Evolutionary conservation across 805 yeast genomes (phyloP), one percentile per base, ranked within the genome.

Genomic region (Candida chauliodis): DNA sequence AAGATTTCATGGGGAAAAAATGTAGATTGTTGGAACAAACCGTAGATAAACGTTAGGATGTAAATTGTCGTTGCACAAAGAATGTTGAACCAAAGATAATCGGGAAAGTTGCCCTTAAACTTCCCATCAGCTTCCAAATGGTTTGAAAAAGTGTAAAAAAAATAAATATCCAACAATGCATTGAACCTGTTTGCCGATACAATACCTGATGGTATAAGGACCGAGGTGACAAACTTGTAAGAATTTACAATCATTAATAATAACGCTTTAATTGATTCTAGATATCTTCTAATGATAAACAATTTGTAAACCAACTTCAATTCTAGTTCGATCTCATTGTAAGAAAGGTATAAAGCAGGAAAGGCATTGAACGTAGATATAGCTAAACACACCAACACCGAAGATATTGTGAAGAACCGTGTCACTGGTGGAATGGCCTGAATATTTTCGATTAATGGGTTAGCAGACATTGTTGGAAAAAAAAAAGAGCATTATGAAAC

Each of bases 341-440:
- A 34, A 23, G 7, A 43, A 19, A 18, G 55, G 27, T 22, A 59
- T 18, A 40, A 30, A 16, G 14, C 30, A 13, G 49, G 48, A 22
- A 58, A 41, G 1, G 38, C 37, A 28, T 29, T 20, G 4, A 35
- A 22, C 10, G 39, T 30, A 14, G 62, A 49, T 15, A 47, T 41
- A 2, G 54, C 54, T 25, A 76, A 66, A 2, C 74, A 69, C 36
- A 70, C 64, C 9, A 68, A 57, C 17, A 76, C 60, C 1, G 81
- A 61, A 3, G 73, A 51, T 26, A 78, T 59, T 2, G 79, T 75
- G 38, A 80, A 59, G 31, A 73, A 68, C 43, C 85, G 61, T 3
- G 86, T 79, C 18, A 79, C 77, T 3, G 84, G 81, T 1, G 86
- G 86, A 5, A 81, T 75, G 24, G 51, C 43, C 34, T 47, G 44